Evolutionary conservation across 2,329 filamentous ascomycete species (phyloP).

Genomic region (Neofusicoccum sp.): DNA sequence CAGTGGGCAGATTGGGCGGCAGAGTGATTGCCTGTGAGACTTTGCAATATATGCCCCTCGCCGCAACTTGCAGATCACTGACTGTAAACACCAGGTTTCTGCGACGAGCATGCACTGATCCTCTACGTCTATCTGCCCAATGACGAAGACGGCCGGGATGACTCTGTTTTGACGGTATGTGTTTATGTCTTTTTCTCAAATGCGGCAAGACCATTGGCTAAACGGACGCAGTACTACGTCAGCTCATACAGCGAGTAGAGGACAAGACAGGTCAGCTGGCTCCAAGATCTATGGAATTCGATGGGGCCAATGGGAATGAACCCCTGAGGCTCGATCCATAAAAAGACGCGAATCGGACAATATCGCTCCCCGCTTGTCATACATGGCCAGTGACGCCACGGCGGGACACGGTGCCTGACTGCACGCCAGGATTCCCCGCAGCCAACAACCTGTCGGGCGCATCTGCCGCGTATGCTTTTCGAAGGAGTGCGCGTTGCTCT

Average conservation of each 20-base stretch:
- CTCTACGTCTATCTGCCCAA: constrained; percentile 78
- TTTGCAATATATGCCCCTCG: constrained; percentile 19
- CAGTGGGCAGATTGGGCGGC: constrained; percentile 83
- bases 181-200: neutral
- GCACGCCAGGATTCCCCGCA: constrained; percentile 15
- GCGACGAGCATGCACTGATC: constrained; percentile 75
- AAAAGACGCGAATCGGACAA: constrained; percentile 15
- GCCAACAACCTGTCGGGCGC: neutral
- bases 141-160: constrained; percentile 66
- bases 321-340: neutral
- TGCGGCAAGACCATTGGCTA: neutral
- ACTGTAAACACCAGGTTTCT: constrained; percentile 54
- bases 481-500: neutral
- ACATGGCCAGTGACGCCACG: constrained; percentile 3
- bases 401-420: neutral
- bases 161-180: constrained; percentile 71
- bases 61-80: neutral
- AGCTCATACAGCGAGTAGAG: constrained; percentile 52
- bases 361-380: constrained; percentile 3
- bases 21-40: constrained; percentile 82
- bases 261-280: constrained; percentile 2
- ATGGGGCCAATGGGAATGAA: neutral
- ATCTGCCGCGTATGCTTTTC: neutral
- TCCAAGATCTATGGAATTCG: neutral
- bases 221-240: constrained; percentile 53